These are phyloP conservation scores for Clavulina sp. DNA, from an alignment of 768 basidiomycete genomes.

Conservation along the genomic window DNA sequence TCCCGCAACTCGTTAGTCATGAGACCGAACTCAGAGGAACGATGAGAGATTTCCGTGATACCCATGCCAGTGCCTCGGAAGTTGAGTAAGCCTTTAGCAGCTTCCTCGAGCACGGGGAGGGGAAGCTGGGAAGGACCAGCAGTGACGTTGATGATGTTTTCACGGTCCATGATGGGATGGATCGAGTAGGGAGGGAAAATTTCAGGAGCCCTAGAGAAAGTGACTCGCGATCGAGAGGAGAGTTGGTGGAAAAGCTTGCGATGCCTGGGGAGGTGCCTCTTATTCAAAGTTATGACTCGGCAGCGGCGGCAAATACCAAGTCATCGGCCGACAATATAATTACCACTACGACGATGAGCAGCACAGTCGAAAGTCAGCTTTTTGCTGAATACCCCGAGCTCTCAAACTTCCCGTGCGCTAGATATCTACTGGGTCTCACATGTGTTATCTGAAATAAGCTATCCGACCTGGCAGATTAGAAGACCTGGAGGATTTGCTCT, in stretches of 20 bases:
- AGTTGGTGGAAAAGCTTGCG: no score
- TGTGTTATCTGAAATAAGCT: not conserved
- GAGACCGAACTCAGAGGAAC: constrained; percentile 71
- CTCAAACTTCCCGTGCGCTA: constrained; percentile 46
- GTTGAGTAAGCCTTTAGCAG: constrained; percentile 72
- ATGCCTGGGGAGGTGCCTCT: no score
- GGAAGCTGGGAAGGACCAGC: constrained; percentile 91
- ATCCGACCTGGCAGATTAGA: constrained; percentile 53
- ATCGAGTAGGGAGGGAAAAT: no score
- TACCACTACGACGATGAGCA: no score
- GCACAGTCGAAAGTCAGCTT: constrained; percentile 10
- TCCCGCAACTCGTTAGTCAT: constrained; percentile 45
- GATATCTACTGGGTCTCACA: not conserved
- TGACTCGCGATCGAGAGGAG: no score
- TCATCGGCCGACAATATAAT: no score
- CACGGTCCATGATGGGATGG: constrained; percentile 19
- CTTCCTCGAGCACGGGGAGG: constrained; percentile 65
- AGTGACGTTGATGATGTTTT: constrained; percentile 72
- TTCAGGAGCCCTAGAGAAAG: no score
- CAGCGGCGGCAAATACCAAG: no score
- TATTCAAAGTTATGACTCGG: no score
- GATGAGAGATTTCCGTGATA: constrained; percentile 89
- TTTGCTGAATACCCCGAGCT: constrained; percentile 54
- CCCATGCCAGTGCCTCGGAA: constrained; percentile 86
- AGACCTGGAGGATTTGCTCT: constrained; percentile 77